Evolutionary conservation across 2,329 filamentous ascomycete genomes (phyloP).

Genomic region (Penicillium fuscoglaucum): DNA sequence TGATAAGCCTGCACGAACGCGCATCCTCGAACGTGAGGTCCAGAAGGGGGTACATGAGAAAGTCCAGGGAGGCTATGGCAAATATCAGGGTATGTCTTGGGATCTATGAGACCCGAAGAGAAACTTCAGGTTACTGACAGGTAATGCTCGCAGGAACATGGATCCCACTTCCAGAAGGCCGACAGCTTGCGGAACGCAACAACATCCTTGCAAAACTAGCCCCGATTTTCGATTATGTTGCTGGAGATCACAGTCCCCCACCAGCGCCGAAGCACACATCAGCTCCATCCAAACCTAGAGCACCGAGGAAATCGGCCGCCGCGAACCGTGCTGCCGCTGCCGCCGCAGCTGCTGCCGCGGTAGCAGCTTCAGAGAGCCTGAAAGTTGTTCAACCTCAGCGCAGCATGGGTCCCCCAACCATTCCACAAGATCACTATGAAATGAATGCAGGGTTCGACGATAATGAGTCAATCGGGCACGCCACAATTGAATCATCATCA

Average conservation of each 20-base stretch:
- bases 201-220: conserved; percentile 78
- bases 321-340: conserved; percentile 50
- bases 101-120: background rate
- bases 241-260: conserved; percentile 83
- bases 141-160: conserved; percentile 68
- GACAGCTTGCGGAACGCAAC: conserved; percentile 81
- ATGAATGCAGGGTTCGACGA: conserved; percentile 65
- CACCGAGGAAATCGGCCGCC: conserved; percentile 64
- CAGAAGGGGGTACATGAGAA: conserved; percentile 97
- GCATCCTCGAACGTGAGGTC: conserved; percentile 93
- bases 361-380: conserved; percentile 33
- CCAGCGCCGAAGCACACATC: conserved; percentile 87
- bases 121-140: conserved; percentile 8
- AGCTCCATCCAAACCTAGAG: conserved; percentile 71
- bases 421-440: conserved; percentile 66
- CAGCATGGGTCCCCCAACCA: conserved; percentile 38
- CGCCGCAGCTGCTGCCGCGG: background rate
- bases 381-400: conserved; percentile 34
- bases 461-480: conserved; percentile 79
- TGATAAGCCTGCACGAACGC: conserved; percentile 91
- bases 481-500: conserved; percentile 79
- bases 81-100: conserved; percentile 76
- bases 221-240: conserved; percentile 85
- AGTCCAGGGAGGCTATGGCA: conserved; percentile 96
- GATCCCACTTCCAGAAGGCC: conserved; percentile 83